Evolutionary conservation across 345 rosid species (phyloP).

Genomic region (Acer negundo): DNA sequence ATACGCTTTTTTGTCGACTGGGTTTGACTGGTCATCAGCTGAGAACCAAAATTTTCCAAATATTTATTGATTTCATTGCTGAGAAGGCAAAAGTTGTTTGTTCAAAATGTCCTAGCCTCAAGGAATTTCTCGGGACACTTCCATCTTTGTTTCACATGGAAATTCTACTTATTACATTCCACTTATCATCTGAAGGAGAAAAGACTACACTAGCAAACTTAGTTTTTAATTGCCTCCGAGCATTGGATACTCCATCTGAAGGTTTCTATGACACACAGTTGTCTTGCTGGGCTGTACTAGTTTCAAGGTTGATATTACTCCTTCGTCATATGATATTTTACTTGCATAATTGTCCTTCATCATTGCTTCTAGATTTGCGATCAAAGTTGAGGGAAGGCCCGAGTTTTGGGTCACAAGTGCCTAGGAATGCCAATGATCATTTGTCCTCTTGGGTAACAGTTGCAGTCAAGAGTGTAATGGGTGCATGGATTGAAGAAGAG

Average conservation of each 20-base stretch:
- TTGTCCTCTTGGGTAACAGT: constrained; percentile 69
- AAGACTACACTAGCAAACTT: constrained; percentile 60
- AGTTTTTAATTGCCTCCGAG: constrained; percentile 50
- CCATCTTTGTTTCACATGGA: constrained; percentile 89
- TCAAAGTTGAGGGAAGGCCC: constrained; percentile 82
- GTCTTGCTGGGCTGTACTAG: constrained; percentile 83
- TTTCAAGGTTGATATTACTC: constrained; percentile 81
- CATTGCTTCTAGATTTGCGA: constrained; percentile 64
- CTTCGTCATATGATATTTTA: constrained; percentile 83
- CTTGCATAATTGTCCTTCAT: constrained; percentile 68
- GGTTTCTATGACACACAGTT: constrained; percentile 46
- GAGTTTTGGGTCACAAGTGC: constrained; percentile 39
- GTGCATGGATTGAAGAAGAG: constrained; percentile 62
- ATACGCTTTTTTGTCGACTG: constrained; percentile 57
- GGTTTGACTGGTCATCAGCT: constrained; percentile 66
- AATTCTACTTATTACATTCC: constrained; percentile 90
- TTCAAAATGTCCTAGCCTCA: constrained; percentile 51
- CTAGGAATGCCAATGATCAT: constrained; percentile 45
- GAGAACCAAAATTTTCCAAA: constrained; percentile 62
- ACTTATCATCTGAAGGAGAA: constrained; percentile 76
- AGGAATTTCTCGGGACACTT: constrained; percentile 67
- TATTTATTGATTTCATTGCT: constrained; percentile 58
- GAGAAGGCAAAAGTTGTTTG: constrained; percentile 53
- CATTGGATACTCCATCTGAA: constrained; percentile 44
- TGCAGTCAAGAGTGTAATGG: constrained; percentile 52